Evolutionary conservation across 2,329 filamentous ascomycete species (phyloP), one percentile per base, ranked within the genome.

Genomic region (Pseudogymnoascus sp.): DNA sequence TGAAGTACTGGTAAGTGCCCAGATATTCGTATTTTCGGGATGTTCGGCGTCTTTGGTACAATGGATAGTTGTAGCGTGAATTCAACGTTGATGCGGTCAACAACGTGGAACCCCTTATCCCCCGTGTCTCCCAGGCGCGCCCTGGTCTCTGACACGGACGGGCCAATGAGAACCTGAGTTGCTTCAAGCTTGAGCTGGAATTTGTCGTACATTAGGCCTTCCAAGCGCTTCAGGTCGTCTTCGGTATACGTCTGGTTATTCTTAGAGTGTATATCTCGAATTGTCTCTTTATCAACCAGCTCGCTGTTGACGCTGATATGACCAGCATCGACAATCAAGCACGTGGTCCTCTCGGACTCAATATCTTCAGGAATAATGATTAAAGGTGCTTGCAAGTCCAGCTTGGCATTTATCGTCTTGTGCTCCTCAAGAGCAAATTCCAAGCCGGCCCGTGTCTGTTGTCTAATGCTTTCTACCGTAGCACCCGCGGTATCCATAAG

Each of bases 361-460:
- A 99, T 95, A 71, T 89, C 96, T 72, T 97, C 92, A 0, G 95
- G 95, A 9, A 99, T 86, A 67, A 99, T 97, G 68, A 99, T 96
- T 1, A 99, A 84, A 36, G 95, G 95, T 0, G 95, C 95, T 73
- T 97, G 93, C 11, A 99, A 84, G 74, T 99, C 95, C 47, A 99
- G 82, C 70, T 97, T 91, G 13, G 93, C 93, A 71, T 99, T 96
- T 73, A 99, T 88, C 1, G 95, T 97, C 79, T 96, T 97, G 80
- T 99, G 95, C 73, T 99, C 96, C 71, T 97, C 90, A 2, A 99
- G 79, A 0, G 95, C 96, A 76, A 97, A 99, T 75, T 99, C 93
- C 35, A 99, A 83, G 26, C 95, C 93, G 60, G 95, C 93, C 73
- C 96, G 85, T 4, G 96, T 99, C 77, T 99, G 96, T 74, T 97